Base-by-base conservation (phyloP, 2,329 filamentous ascomycete genomes). In the Beauveria medogensis region DNA sequence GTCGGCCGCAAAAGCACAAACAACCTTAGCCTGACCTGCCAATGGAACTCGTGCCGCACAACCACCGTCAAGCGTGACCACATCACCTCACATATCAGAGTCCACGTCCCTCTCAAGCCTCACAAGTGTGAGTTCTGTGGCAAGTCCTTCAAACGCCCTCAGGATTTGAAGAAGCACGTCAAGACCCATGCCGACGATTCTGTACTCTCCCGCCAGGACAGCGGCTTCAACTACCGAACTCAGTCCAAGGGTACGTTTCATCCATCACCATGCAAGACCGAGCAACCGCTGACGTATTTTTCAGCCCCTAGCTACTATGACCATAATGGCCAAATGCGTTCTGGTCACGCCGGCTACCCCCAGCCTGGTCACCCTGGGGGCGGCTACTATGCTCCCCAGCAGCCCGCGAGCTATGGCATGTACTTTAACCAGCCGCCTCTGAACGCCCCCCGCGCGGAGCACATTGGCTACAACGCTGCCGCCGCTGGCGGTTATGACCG, bases 71-170 rank as follows among this genome's bases (percentile, higher is more conserved):
- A 99, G 83, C 91, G 94, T 70, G 94, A 97, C 71, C 94, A 99
- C 78, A 99, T 99, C 76, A 99, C 94, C 55, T 97, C 94, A 55
- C 94, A 99, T 77, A 97, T 99, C 69, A 91, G 94, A 66, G 94
- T 97, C 59, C 94, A 99, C 74, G 93, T 99, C n/a, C 94, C 94
- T 1, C 81, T 99, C 64, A 99, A 99, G 82, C 94, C 94, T 67
- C 94, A 99, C 80, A 97, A 97, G 78, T 99, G 94, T 75, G 92
- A 97, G 73, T 96, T 97, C 77, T 99, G 94, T 72, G 91, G 91
- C 72, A 99, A 99, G 81, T 92, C 92, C 1, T 99, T 99, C 83
- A 99, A 99, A 85, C 90, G 94, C 40, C 94, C 94, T 2, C 94
- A 99, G 78, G 94, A 99, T 79, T 76, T 99, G 69, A 97, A 99